Evolutionary conservation across 345 rosid species (phyloP), one percentile per base, ranked within the genome.

Genomic region (Corymbia maculata): DNA sequence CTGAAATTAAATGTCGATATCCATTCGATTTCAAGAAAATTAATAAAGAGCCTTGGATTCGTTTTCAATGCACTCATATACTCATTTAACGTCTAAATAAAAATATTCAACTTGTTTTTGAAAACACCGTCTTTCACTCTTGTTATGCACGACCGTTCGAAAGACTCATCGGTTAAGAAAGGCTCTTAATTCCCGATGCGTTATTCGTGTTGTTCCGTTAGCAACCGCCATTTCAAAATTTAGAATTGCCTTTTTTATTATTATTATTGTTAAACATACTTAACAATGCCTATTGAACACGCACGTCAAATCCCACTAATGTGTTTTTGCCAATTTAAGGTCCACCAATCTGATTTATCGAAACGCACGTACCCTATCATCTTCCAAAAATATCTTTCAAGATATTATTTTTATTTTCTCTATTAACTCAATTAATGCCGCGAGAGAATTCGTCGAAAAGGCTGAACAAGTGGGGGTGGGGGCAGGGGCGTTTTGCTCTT

Each of bases 21-120:
- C 32, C 36, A 61, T n/a, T 64, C 5, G 4, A 64, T n/a, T 14
- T n/a, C 42, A 0, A 61, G 30, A 12, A 61, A 61, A 61, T 26
- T 11, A 28, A 15, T 5, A 5, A 26, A 61, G 28, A 61, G 13
- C 4, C 15, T 0, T 61, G 32, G 8, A 61, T 61, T 12, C 15
- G 26, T 30, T 28, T 61, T 28, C 68, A 2, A 61, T 59, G 8
- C 32, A 2, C 32, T 21, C 61, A 1, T 0, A 55, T 55, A 8
- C 12, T 55, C 0, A 0, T 55, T 22, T 21, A 2, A 55, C 0
- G 1, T 55, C 66, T 26, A 59, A 26, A 59, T 26, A 26, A 59
- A 59, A 13, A 24, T 9, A 59, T 59, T 59, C 28, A 13, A 12
- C 4, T 1, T 12, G 28, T 26, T 1, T 59, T 59, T n/a, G 13